Evolutionary conservation across 1,284 basidiomycete species (phyloP), one percentile per base, ranked within the genome.

Genomic region (Stereum hirsutum): DNA sequence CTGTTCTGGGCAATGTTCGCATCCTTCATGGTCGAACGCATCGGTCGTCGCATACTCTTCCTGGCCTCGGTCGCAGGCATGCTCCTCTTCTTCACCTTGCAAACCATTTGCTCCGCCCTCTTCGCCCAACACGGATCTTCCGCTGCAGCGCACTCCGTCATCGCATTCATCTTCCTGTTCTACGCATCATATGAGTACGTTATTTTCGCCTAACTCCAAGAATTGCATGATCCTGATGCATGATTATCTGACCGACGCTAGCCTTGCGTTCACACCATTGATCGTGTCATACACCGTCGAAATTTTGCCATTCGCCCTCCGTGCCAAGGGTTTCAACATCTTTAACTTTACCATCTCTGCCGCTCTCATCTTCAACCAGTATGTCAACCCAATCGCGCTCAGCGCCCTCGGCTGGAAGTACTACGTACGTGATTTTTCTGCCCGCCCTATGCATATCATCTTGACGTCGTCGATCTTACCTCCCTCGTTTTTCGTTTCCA

Each of bases 301-400:
- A 57, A 86, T 86, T 59, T 60, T 86, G 28, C 84, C 84, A 4
- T 85, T 68, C 65, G 60, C 64, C 20, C 66, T 89, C 42, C 82
- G 86, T 56, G 82, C 87, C 39, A 88, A 88, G 68, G 85, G 85
- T 44, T 76, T 89, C 65, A 84, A 72, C 50, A 57, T 88, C 40
- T 81, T 84, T 65, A 78, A 74, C 63, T 77, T 85, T 49, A 63
- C 71, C 46, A 73, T 83, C 52, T 80, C 78, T 12, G 44, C 77
- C 23, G 74, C 82, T 0, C 72, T 84, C 49, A 78, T 82, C 49
- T 85, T 88, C 68, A 89, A 88, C 60, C 83, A 88, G 60, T 89
- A 85, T 54, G 75, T 81, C 57, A 89, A 89, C 65, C 86, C 85
- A 11, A 72, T 89, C 52, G 83, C 81, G 7, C 67, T 81, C 38